phyloP scores from a whole-genome alignment of 495 filamentous ascomycete species.

The Chaetomidium leptoderma region DNA sequence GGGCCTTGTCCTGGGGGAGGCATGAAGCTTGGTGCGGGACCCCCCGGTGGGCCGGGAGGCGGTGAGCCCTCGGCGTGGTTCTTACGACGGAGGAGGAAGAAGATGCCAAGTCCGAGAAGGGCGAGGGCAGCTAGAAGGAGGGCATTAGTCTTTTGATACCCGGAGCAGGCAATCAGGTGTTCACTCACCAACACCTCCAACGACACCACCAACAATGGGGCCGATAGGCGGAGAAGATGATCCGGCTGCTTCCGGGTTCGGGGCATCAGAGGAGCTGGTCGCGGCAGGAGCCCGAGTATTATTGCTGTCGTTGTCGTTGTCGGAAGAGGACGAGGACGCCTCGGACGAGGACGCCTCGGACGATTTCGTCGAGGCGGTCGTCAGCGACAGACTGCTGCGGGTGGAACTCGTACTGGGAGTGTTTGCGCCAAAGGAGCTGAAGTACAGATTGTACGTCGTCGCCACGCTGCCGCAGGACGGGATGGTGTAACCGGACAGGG shows the following conservation, averaged over 20 bases:
- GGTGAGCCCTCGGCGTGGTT: slow-evolving; percentile 23
- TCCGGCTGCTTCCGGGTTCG: no score
- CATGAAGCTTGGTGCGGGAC: not conserved
- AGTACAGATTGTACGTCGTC: slow-evolving; percentile 1
- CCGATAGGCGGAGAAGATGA: slow-evolving; percentile 27
- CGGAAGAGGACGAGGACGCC: not conserved
- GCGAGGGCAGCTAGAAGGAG: slow-evolving; percentile 28
- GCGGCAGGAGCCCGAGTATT: not conserved
- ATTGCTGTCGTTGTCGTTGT: not conserved
- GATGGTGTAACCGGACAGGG: slow-evolving; percentile 13
- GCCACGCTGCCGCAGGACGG: slow-evolving; percentile 1
- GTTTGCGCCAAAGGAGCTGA: not conserved
- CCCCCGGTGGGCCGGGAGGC: not conserved
- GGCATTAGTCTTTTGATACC: not conserved
- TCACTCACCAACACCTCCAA: slow-evolving; percentile 39
- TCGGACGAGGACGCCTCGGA: not conserved
- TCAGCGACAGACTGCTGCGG: no score
- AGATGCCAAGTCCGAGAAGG: slow-evolving; percentile 39
- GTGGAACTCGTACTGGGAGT: not conserved
- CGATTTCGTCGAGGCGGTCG: not conserved
- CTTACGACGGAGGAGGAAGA: slow-evolving; percentile 39
- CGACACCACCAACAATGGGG: slow-evolving; percentile 48
- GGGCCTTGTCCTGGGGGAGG: not conserved
- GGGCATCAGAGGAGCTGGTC: not conserved
- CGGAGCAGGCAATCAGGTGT: not conserved